Conservation (phyloP, 1,284 basidiomycete species). For the Marasmius oreades region DNA sequence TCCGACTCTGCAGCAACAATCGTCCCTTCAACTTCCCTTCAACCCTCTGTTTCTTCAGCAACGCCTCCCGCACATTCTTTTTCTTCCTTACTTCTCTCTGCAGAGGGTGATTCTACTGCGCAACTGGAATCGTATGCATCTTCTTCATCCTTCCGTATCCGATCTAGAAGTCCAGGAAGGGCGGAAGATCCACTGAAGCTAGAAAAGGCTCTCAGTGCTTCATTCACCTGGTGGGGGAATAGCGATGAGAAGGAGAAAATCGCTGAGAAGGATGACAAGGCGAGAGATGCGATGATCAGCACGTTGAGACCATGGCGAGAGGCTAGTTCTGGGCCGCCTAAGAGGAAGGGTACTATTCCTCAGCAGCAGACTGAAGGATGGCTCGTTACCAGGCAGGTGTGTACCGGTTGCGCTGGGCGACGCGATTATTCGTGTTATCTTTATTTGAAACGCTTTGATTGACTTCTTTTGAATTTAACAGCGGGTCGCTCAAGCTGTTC, state of each 20-base stretch:
- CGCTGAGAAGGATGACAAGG: not conserved
- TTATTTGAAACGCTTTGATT: too few relatives aligned
- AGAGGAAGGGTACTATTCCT: slow-evolving; percentile 35
- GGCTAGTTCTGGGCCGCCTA: slow-evolving; percentile 13
- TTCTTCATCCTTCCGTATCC: not conserved
- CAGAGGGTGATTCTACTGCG: not conserved
- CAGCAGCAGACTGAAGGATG: slow-evolving; percentile 49
- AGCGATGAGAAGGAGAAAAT: not conserved
- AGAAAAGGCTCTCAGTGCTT: not conserved
- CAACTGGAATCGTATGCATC: not conserved
- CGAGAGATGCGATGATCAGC: not conserved
- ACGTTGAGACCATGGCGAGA: slow-evolving; percentile 9
- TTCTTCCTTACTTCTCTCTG: not conserved
- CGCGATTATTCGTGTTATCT: not conserved
- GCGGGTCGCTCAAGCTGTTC: slow-evolving; percentile 43
- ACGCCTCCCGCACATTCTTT: not conserved
- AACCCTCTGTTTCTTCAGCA: not conserved
- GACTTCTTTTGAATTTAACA: too few relatives aligned
- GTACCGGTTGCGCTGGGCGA: slow-evolving; percentile 17
- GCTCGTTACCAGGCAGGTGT: slow-evolving; percentile 43
- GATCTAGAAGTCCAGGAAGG: slow-evolving; percentile 2
- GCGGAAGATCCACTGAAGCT: not conserved
- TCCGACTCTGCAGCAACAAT: slow-evolving; percentile 2
- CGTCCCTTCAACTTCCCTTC: not conserved
- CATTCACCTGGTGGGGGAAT: not conserved